phyloP scores from a whole-genome alignment of 2,329 filamentous ascomycete species.

The Paecilomyces sp. region DNA sequence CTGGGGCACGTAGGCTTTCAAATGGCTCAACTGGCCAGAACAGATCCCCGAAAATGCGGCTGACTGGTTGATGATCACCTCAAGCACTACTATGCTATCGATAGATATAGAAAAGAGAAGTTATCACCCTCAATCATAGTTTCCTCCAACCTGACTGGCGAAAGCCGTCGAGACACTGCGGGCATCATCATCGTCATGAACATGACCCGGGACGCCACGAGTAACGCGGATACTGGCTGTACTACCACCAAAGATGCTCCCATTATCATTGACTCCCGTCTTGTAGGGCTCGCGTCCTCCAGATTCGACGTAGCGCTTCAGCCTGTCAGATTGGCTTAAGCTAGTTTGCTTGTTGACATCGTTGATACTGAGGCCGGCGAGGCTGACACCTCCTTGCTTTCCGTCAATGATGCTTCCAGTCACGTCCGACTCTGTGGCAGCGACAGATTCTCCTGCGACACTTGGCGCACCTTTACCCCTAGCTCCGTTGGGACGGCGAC shows the following conservation, averaged over 20 bases:
- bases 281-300: conserved; percentile 58
- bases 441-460: conserved; percentile 84
- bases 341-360: conserved; percentile 64
- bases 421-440: conserved; percentile 82
- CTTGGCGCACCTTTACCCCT: conserved; percentile 65
- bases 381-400: conserved; percentile 81
- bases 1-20: not conserved
- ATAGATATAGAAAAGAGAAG: conserved; percentile 3
- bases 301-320: conserved; percentile 91
- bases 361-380: conserved; percentile 72
- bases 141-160: conserved; percentile 79
- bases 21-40: not conserved
- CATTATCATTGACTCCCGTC: conserved; percentile 44
- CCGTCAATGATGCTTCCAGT: conserved; percentile 70
- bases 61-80: not conserved
- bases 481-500: conserved; percentile 56
- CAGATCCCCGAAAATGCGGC: not conserved
- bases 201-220: conserved; percentile 33
- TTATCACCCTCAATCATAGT: conserved; percentile 48
- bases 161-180: conserved; percentile 96
- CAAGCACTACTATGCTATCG: not conserved
- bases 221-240: conserved; percentile 44
- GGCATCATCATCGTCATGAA: conserved; percentile 75
- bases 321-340: conserved; percentile 76
- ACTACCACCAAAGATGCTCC: conserved; percentile 61